Evolutionary conservation across 352 stramenopile genomes (phyloP).

Genomic region (Globisporangium recalcitrans): DNA sequence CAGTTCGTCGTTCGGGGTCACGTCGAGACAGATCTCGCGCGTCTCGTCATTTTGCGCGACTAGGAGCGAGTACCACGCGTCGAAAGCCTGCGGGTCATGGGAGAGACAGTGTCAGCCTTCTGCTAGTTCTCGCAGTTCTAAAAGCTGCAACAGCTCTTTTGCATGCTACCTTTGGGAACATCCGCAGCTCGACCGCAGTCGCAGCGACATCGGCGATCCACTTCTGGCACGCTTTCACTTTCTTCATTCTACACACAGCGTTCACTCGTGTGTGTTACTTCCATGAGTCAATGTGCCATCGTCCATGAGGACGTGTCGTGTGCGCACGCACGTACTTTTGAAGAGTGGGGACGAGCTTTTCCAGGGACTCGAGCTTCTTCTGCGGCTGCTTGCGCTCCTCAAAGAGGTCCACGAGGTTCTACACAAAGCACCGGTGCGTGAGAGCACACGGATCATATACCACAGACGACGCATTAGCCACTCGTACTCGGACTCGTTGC

Average conservation of each 20-base stretch:
- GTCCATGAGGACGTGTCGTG: not conserved
- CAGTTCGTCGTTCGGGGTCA: slow-evolving; percentile 63
- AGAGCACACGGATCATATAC: not conserved
- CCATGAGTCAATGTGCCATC: not conserved
- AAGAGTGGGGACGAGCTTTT: slow-evolving; percentile 73
- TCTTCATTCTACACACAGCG: slow-evolving; percentile 43
- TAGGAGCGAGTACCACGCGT: slow-evolving; percentile 75
- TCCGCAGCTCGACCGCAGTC: slow-evolving; percentile 47
- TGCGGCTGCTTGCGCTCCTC: slow-evolving; percentile 38
- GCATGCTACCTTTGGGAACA: slow-evolving; percentile 34
- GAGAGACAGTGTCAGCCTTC: not conserved
- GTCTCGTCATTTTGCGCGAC: slow-evolving; percentile 18
- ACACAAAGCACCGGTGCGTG: not conserved
- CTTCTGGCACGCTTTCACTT: slow-evolving; percentile 77
- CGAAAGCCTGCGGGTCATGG: slow-evolving; percentile 46
- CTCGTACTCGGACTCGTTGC: not conserved
- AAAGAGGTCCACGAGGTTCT: slow-evolving; percentile 78
- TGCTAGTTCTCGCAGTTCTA: not conserved
- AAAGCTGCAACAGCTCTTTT: no score
- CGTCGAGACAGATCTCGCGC: slow-evolving; percentile 35
- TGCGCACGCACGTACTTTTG: slow-evolving; percentile 31
- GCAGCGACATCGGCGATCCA: slow-evolving; percentile 62
- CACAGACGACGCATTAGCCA: not conserved
- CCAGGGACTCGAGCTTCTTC: slow-evolving; percentile 62
- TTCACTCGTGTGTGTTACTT: not conserved